Base-by-base conservation (phyloP, 179 eudicot species). In the Gypsophila paniculata region DNA sequence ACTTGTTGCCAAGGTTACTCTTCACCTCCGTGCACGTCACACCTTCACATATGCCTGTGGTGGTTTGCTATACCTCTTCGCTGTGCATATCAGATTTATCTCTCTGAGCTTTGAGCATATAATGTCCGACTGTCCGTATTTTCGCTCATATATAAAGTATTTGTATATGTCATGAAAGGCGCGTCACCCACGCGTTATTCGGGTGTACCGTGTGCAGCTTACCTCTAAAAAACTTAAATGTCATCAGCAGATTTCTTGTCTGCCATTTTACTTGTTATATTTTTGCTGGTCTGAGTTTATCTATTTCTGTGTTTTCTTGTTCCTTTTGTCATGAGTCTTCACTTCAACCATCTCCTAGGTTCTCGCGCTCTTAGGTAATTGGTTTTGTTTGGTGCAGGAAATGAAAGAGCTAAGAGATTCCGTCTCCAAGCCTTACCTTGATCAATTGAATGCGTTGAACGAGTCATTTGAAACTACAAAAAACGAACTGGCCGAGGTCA, bases 371-470 rank as follows among this genome's bases (percentile, higher is more conserved):
- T 53, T 25, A 19, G 23, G 53, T 52, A 14, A 32, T 59, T 59
- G 38, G 51, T 51, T 26, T 54, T 59, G 61, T 69, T 77, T 61
- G 23, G 68, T 68, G 70, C 59, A 93, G 98, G 98, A 88, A 76
- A 74, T 89, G 71, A 88, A 82, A 78, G 89, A 85, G 57, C 73
- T 89, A 66, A 86, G 80, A 72, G 94, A 86, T 48, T 89, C 91
- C 32, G 73, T 91, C 69, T 83, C 91, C 12, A 84, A 86, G 76
- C 76, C 88, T 55, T 93, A 82, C 67, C 59, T 73, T 61, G 87
- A 83, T 72, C 86, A 91, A 51, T 68, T 93, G 49, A 79, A 90
- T 71, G 88, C 84, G 73, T 71, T 89, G 77, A 83, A 72, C 51
- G 80, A 80, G 67, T 73, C 79, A 21, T 63, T 91, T 78, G 96